Evolutionary conservation across 208 protist species (phyloP), one percentile per base, ranked within the genome.

Genomic region (Herpetomonas muscarum): DNA sequence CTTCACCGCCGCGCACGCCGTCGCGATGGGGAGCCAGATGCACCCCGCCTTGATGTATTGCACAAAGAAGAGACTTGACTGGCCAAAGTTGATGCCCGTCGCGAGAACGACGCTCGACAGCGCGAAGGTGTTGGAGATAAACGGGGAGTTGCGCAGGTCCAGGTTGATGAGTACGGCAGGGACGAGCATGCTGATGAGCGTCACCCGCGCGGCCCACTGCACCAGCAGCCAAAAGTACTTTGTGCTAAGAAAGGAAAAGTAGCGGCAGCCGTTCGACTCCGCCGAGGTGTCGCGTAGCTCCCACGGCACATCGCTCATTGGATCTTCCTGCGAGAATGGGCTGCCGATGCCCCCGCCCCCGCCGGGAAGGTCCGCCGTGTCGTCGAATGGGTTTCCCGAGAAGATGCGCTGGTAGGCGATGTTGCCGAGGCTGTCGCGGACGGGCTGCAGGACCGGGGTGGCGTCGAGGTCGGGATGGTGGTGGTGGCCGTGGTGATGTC

Each of bases 211-310:
- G 46, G 84, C 65, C 51, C 76, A 84, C 65, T 87, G 61, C n/a
- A 91, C 41, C 0, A 85, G 48, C 30, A 77, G 81, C 80, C 84
- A 91, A 62, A 91, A 91, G 41, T 86, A 58, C 1, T 64, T 58
- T 5, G 70, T 80, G 42, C 69, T 66, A 30, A 86, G 69, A 31
- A 90, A 82, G 44, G 60, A 59, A 58, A 90, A 79, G 12, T 58
- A 67, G 13, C 34, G 56, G 41, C 66, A 79, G 9, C 65, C 30
- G 7, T 78, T 32, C 15, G 54, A 51, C 12, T 69, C 64, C 1
- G 55, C 55, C 10, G 51, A 46, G 30, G 67, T 66, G 41, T 74
- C 49, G 37, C 81, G 74, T 50, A 85, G 67, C 21, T 85, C 67
- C 74, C 74, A 81, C 29, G 81, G 81, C 25, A 89, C 66, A 47